A percentile compares a stretch with the other conserved stretches of the same genome.
Conservation (phyloP, 352 stramenopile genomes). For the Phytophthora litchii region DNA sequence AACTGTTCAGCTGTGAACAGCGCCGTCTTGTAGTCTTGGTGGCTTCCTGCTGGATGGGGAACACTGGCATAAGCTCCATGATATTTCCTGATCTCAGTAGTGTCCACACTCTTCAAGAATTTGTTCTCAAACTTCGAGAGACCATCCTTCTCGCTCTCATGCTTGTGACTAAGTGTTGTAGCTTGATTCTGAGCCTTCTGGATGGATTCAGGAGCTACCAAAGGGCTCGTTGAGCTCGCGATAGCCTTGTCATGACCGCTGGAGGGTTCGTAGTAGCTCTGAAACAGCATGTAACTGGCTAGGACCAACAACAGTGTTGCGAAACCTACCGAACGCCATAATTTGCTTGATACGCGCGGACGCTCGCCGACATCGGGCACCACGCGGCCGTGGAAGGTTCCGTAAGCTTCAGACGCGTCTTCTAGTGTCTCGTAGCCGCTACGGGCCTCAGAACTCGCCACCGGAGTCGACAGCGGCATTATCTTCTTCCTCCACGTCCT, state of each 20-base stretch:
- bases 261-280: conserved; percentile 15
- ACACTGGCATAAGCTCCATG: conserved; percentile 41
- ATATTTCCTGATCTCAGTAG: conserved; percentile 30
- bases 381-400: conserved; percentile 22
- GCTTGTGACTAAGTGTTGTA: conserved; percentile 23
- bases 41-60: conserved; percentile 50
- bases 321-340: conserved; percentile 24
- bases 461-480: conserved; percentile 26
- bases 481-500: conserved; percentile 10
- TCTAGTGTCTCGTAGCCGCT: conserved; percentile 10
- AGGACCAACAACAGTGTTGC: conserved; percentile 23
- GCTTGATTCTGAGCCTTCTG: conserved; percentile 8
- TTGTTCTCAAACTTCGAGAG: conserved; percentile 29
- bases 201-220: background rate
- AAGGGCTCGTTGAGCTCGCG: background rate
- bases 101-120: conserved; percentile 34
- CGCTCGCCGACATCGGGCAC: conserved; percentile 12
- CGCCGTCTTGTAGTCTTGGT: conserved; percentile 64
- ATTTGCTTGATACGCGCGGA: conserved; percentile 2
- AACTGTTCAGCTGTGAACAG: conserved; percentile 68
- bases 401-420: conserved; percentile 14
- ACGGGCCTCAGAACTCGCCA: background rate
- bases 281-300: conserved; percentile 30
- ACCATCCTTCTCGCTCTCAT: conserved; percentile 23
- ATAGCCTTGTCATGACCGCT: background rate